These are phyloP conservation scores for Heritiera littoralis DNA, from an alignment of 345 rosid genomes.

Conservation along the genomic window DNA sequence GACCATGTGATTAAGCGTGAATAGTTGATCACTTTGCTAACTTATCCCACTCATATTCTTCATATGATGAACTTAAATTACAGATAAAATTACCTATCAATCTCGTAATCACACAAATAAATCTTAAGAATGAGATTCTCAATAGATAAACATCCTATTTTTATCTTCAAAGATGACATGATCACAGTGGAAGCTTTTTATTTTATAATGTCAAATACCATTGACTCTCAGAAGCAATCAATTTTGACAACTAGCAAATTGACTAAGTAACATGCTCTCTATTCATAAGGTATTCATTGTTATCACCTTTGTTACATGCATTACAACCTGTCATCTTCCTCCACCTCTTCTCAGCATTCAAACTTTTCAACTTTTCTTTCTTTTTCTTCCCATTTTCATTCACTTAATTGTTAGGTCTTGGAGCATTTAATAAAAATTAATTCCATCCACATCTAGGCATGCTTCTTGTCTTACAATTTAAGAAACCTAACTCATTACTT, in stretches of 20 bases:
- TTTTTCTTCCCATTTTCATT: neutral
- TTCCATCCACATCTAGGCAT: neutral
- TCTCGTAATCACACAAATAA: no score
- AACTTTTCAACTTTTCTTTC: slow-evolving; percentile 12
- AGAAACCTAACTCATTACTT: neutral
- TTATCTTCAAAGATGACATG: no score
- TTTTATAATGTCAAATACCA: neutral
- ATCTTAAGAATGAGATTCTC: neutral
- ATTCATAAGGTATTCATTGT: slow-evolving; percentile 9
- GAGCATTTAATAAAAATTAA: slow-evolving; percentile 19
- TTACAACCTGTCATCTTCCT: slow-evolving; percentile 24
- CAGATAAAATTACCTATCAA: no score
- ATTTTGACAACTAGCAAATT: slow-evolving; percentile 26
- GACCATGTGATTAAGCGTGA: no score
- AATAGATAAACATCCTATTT: neutral
- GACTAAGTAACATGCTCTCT: neutral
- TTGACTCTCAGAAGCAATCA: slow-evolving; percentile 25
- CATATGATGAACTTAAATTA: neutral
- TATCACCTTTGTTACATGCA: neutral
- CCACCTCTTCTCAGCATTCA: slow-evolving; percentile 17
- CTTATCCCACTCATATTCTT: neutral
- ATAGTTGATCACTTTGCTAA: no score
- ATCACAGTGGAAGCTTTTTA: neutral
- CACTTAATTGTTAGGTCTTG: slow-evolving; percentile 23
- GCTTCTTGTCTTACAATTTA: neutral